A percentile compares a stretch with the other conserved stretches of the same genome.
phyloP scores from a whole-genome alignment of 495 filamentous ascomycete genomes.

The Barbatosphaeria neglecta region DNA sequence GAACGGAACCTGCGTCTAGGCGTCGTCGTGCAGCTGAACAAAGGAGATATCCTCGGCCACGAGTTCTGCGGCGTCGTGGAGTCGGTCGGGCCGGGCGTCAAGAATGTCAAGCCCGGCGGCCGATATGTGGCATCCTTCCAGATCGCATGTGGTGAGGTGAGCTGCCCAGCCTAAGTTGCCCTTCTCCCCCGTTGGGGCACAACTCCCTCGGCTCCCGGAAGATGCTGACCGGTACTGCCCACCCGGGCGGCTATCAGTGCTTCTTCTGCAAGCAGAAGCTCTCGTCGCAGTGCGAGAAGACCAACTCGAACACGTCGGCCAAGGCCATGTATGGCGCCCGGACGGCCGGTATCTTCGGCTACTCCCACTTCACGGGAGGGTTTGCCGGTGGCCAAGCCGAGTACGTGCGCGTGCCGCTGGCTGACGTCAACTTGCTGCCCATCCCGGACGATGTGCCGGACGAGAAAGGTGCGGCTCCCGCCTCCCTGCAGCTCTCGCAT shows the following conservation, averaged over 20 bases:
- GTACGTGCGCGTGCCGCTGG: slow-evolving; percentile 72
- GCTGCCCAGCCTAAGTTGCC: no score
- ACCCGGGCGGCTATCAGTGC: slow-evolving; percentile 41
- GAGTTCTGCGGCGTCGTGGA: slow-evolving; percentile 82
- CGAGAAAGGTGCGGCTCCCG: slow-evolving; percentile 65
- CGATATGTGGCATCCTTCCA: slow-evolving; percentile 80
- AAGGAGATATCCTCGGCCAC: slow-evolving; percentile 83
- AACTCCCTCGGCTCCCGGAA: neutral
- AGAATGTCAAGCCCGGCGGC: slow-evolving; percentile 50
- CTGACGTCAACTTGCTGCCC: slow-evolving; percentile 70
- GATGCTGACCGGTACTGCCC: neutral
- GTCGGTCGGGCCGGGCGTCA: slow-evolving; percentile 47
- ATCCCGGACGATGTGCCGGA: slow-evolving; percentile 74
- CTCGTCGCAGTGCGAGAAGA: slow-evolving; percentile 66
- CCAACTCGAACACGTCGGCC: slow-evolving; percentile 57
- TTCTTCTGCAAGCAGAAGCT: slow-evolving; percentile 66
- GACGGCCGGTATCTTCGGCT: slow-evolving; percentile 66
- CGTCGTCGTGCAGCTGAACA: slow-evolving; percentile 56
- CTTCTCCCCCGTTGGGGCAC: no score
- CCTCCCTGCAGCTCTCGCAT: no score
- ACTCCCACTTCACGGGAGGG: slow-evolving; percentile 71
- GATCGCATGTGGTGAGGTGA: slow-evolving; percentile 56
- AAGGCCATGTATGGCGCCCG: slow-evolving; percentile 62
- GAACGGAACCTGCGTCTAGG: slow-evolving; percentile 28
- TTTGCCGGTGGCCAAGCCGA: slow-evolving; percentile 87